These are phyloP conservation scores for Nemania serpens DNA, from an alignment of 2,329 filamentous ascomycete species.

Conservation along the genomic window DNA sequence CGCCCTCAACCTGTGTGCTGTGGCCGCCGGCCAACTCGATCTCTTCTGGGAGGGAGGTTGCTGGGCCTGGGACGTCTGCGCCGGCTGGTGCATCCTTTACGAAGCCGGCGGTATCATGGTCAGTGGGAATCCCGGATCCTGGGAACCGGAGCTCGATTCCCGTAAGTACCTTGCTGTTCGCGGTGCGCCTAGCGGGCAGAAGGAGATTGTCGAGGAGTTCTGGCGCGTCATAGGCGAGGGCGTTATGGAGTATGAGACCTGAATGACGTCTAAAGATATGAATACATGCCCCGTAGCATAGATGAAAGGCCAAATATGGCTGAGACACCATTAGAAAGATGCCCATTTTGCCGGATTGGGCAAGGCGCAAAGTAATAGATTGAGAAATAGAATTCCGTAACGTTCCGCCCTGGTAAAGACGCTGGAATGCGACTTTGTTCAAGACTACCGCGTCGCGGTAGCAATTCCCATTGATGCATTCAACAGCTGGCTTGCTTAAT, in stretches of 20 bases:
- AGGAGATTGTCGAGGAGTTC: constrained; percentile 66
- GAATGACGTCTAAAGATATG: neutral
- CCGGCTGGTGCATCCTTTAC: constrained; percentile 75
- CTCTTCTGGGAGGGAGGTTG: constrained; percentile 83
- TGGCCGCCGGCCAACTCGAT: constrained; percentile 73
- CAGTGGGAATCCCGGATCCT: constrained; percentile 73
- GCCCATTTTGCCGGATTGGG: constrained; percentile 18
- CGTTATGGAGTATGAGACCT: constrained; percentile 53
- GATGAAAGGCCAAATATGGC: neutral
- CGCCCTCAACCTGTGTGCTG: constrained; percentile 74
- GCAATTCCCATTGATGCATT: constrained; percentile 25
- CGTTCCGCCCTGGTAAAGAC: neutral
- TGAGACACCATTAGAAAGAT: constrained; percentile 19
- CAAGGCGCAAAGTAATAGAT: constrained; percentile 19
- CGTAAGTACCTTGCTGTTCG: constrained; percentile 67
- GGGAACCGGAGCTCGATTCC: constrained; percentile 64
- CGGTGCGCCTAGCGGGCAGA: constrained; percentile 63
- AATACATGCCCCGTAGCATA: neutral
- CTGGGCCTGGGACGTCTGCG: constrained; percentile 86
- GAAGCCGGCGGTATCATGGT: constrained; percentile 77
- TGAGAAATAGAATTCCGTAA: constrained; percentile 27
- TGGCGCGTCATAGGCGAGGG: constrained; percentile 64
- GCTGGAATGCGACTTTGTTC: constrained; percentile 34
- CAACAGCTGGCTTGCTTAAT: constrained; percentile 12
- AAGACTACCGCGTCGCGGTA: constrained; percentile 1